A percentile compares a stretch with the other conserved stretches of the same genome.
These are phyloP conservation scores for Beauveria australis DNA, from an alignment of 2,329 filamentous ascomycete species.

Conservation along the genomic window DNA sequence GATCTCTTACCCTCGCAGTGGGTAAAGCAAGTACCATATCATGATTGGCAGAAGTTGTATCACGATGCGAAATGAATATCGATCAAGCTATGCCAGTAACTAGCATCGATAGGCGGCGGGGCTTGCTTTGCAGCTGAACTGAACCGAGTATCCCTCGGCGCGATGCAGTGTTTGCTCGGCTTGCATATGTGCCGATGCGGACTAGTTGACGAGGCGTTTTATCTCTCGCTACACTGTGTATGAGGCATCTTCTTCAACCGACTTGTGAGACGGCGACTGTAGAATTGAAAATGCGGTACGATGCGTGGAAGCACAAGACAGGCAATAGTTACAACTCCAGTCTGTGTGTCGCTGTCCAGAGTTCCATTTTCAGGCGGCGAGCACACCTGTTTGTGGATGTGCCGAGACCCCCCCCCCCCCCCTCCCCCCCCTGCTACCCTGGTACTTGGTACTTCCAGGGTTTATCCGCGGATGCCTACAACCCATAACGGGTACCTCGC, in stretches of 20 bases:
- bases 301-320: neutral
- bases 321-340: too few species aligned
- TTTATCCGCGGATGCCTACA: too few species aligned
- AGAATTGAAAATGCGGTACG: neutral
- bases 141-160: neutral
- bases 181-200: neutral
- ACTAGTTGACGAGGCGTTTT: neutral
- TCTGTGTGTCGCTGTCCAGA: too few species aligned
- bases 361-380: too few species aligned
- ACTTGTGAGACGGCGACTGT: neutral
- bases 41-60: conserved; percentile 26
- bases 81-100: neutral
- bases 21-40: conserved; percentile 74
- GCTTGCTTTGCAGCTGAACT: neutral
- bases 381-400: too few species aligned
- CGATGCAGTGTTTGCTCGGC: neutral
- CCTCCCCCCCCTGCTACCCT: too few species aligned
- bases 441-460: too few species aligned
- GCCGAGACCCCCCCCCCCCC: too few species aligned
- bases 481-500: too few species aligned
- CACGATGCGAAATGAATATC: neutral
- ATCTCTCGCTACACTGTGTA: neutral
- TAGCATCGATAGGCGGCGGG: neutral
- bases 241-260: neutral
- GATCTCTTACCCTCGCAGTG: conserved; percentile 62